These are phyloP conservation scores for Fusarium buharicum DNA, from an alignment of 2,329 filamentous ascomycete species.

Conservation along the genomic window DNA sequence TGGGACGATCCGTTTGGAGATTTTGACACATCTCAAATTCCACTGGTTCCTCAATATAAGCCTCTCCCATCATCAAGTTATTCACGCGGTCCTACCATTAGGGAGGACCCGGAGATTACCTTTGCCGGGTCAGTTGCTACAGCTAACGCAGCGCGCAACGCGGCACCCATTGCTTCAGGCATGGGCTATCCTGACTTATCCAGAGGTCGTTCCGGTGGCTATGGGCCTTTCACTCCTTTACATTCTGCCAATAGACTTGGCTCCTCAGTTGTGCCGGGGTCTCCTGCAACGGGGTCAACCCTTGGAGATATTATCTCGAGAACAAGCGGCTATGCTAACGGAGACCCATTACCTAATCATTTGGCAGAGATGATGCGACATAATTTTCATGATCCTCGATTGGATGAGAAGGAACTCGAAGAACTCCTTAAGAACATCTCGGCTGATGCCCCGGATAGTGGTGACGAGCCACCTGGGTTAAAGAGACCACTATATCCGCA, in stretches of 20 bases:
- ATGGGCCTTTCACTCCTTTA: not conserved
- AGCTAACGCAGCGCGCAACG: not conserved
- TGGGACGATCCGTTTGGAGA: constrained; percentile 31
- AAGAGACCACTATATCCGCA: constrained; percentile 79
- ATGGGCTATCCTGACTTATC: constrained; percentile 24
- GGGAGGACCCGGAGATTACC: constrained; percentile 15
- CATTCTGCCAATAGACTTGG: not conserved
- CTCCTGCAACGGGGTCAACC: constrained; percentile 15
- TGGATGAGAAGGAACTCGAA: constrained; percentile 72
- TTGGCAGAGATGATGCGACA: constrained; percentile 51
- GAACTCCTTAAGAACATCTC: constrained; percentile 77
- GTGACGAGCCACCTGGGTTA: constrained; percentile 76
- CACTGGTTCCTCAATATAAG: constrained; percentile 3
- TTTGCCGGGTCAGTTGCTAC: constrained; percentile 12
- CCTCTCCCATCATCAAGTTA: not conserved
- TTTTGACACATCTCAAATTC: constrained; percentile 5
- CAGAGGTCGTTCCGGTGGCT: not conserved
- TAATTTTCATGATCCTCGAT: constrained; percentile 52
- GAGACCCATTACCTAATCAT: constrained; percentile 50
- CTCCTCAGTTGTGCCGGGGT: constrained; percentile 1
- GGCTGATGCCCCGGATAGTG: constrained; percentile 73
- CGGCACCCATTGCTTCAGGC: constrained; percentile 5
- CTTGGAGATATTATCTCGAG: constrained; percentile 52
- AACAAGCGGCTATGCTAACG: constrained; percentile 52
- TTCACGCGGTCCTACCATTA: not conserved